These are phyloP conservation scores for Leccinum sublutescens DNA, from an alignment of 768 basidiomycete genomes.

Conservation along the genomic window DNA sequence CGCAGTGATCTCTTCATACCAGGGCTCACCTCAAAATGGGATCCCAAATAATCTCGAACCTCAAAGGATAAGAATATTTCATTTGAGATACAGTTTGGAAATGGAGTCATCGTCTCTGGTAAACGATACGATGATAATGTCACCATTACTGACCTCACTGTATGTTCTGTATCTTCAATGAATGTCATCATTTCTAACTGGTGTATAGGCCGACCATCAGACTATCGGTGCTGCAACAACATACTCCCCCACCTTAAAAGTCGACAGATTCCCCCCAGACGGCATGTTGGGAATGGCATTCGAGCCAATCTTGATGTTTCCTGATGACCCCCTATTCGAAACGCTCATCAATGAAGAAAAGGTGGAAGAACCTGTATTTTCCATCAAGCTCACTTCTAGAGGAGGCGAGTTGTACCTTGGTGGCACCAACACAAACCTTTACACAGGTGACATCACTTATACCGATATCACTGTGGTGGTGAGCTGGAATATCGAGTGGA, in stretches of 20 bases:
- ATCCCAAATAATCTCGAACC: neutral
- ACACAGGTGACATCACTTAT: neutral
- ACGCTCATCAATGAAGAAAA: neutral
- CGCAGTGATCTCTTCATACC: neutral
- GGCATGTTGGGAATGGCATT: neutral
- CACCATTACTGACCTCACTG: neutral
- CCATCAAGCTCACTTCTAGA: neutral
- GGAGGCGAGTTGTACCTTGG: neutral
- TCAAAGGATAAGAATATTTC: neutral
- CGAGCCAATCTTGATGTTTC: neutral
- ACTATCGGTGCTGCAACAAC: neutral
- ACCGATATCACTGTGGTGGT: too few species aligned
- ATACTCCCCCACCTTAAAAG: neutral
- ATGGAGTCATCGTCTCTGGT: neutral
- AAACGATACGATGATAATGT: neutral
- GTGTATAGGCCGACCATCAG: neutral
- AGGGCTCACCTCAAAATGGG: neutral
- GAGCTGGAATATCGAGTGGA: too few species aligned
- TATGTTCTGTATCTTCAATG: neutral
- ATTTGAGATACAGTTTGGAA: too few species aligned
- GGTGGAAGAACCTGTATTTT: neutral
- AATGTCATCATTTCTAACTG: neutral
- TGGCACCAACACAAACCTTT: neutral
- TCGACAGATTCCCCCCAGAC: neutral
- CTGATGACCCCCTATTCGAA: neutral